Evolutionary conservation across 306 rosid species (phyloP).

Genomic region (Styphnolobium japonicum): DNA sequence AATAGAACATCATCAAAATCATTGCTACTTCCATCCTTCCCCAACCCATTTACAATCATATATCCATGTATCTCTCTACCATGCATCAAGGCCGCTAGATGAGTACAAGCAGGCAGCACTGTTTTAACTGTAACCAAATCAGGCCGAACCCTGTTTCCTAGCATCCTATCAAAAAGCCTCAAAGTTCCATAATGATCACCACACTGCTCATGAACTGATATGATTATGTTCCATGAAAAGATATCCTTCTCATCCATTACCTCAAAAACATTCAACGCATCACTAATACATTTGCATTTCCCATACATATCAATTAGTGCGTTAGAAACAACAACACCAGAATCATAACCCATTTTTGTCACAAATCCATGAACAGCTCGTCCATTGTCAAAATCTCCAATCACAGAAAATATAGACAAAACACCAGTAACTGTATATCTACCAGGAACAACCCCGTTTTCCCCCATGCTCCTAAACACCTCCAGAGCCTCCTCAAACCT

Average conservation of each 20-base stretch:
- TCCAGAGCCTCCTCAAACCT: slow-evolving; percentile 59
- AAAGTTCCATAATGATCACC: slow-evolving; percentile 57
- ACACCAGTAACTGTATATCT: slow-evolving; percentile 65
- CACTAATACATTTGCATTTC: slow-evolving; percentile 57
- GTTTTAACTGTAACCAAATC: slow-evolving; percentile 70
- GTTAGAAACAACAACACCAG: slow-evolving; percentile 59
- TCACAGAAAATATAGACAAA: slow-evolving; percentile 59
- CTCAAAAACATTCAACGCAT: slow-evolving; percentile 65
- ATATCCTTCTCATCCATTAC: slow-evolving; percentile 66
- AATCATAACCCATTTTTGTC: slow-evolving; percentile 63
- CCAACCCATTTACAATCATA: slow-evolving; percentile 58
- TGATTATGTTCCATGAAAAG: slow-evolving; percentile 84
- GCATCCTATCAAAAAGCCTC: slow-evolving; percentile 65
- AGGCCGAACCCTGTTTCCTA: slow-evolving; percentile 50
- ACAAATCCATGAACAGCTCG: slow-evolving; percentile 61
- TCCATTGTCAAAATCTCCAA: slow-evolving; percentile 57
- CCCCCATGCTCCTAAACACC: slow-evolving; percentile 59
- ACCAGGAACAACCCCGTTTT: slow-evolving; percentile 54
- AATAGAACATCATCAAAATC: slow-evolving; percentile 38
- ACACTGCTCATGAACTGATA: slow-evolving; percentile 60
- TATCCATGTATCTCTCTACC: slow-evolving; percentile 78
- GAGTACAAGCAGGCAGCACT: slow-evolving; percentile 73
- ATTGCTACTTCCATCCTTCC: slow-evolving; percentile 30
- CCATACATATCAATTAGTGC: slow-evolving; percentile 88
- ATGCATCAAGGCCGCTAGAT: slow-evolving; percentile 72